These are phyloP conservation scores for Jacaranda copaia DNA, from an alignment of 257 asterid genomes.

Conservation along the genomic window DNA sequence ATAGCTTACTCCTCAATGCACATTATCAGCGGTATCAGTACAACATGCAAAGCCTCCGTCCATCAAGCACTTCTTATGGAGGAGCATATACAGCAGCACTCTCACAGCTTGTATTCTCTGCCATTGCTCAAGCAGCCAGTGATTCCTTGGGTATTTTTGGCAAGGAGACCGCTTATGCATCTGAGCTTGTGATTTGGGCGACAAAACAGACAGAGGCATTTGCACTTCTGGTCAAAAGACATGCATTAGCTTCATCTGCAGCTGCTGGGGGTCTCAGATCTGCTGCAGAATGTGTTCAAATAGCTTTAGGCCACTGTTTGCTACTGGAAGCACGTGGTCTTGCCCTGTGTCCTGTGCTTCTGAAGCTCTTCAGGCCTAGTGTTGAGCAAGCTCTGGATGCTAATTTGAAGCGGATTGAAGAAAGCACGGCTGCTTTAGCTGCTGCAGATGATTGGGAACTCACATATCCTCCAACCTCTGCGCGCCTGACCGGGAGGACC, in stretches of 20 bases:
- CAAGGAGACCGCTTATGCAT: slow-evolving; percentile 87
- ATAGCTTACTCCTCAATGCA: slow-evolving; percentile 86
- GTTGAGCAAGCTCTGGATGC: slow-evolving; percentile 99
- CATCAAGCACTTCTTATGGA: slow-evolving; percentile 96
- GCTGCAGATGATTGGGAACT: slow-evolving; percentile 99
- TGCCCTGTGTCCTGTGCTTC: slow-evolving; percentile 92
- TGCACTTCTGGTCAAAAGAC: slow-evolving; percentile 90
- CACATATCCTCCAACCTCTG: slow-evolving; percentile 70
- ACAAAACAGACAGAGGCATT: slow-evolving; percentile 91
- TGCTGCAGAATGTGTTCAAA: slow-evolving; percentile 99
- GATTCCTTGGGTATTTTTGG: slow-evolving; percentile 89
- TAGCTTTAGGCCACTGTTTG: slow-evolving; percentile 96
- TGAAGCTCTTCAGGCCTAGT: slow-evolving; percentile 93
- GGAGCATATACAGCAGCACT: slow-evolving; percentile 99
- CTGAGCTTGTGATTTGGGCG: slow-evolving; percentile 99
- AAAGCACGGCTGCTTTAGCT: slow-evolving; percentile 95
- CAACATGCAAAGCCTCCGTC: slow-evolving; percentile 94
- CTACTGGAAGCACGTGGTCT: slow-evolving; percentile 95
- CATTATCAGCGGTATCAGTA: slow-evolving; percentile 93
- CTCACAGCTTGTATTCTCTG: slow-evolving; percentile 94
- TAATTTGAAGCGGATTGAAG: slow-evolving; percentile 94
- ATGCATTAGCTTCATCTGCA: slow-evolving; percentile 96
- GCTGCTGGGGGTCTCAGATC: slow-evolving; percentile 99
- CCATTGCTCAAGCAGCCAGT: slow-evolving; percentile 94
- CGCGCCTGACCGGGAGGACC: slow-evolving; percentile 74